Evolutionary conservation across 176 grass and related monocot genomes (phyloP).

Genomic region (Secale cereale): DNA sequence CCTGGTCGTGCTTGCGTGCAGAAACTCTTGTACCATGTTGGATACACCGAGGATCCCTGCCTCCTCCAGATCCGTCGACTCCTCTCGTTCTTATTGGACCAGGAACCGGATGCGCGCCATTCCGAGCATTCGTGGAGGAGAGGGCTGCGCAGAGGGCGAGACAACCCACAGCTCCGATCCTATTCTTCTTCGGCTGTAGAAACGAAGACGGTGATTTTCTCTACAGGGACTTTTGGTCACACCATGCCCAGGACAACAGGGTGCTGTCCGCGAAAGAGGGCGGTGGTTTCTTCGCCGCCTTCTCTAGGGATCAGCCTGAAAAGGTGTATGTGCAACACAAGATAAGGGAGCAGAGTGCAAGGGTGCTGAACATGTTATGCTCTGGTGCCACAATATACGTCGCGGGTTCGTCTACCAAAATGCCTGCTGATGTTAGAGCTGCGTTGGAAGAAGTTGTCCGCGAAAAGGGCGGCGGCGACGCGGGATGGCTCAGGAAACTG

Average conservation of each 20-base stretch:
- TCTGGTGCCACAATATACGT: slow-evolving; percentile 64
- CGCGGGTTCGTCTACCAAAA: slow-evolving; percentile 75
- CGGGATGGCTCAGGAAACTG: not conserved
- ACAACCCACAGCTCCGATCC: slow-evolving; percentile 43
- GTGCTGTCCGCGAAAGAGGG: slow-evolving; percentile 59
- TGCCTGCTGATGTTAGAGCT: slow-evolving; percentile 77
- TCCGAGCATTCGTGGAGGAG: slow-evolving; percentile 75
- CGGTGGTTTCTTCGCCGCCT: slow-evolving; percentile 77
- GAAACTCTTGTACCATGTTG: slow-evolving; percentile 59
- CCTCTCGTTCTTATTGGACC: slow-evolving; percentile 88
- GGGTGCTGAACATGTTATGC: slow-evolving; percentile 60
- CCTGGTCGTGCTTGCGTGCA: slow-evolving; percentile 16
- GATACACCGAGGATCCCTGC: slow-evolving; percentile 59
- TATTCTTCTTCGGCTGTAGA: slow-evolving; percentile 91
- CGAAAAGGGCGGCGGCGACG: not conserved
- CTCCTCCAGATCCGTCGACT: slow-evolving; percentile 48
- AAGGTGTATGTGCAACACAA: slow-evolving; percentile 92
- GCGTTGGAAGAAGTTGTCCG: slow-evolving; percentile 71
- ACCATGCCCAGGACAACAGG: slow-evolving; percentile 59
- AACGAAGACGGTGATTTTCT: slow-evolving; percentile 69
- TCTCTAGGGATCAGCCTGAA: slow-evolving; percentile 77
- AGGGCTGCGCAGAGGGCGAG: slow-evolving; percentile 41
- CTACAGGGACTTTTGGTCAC: slow-evolving; percentile 81
- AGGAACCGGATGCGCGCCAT: slow-evolving; percentile 89
- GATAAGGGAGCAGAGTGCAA: slow-evolving; percentile 76